These are phyloP conservation scores for Melaleuca alternifolia DNA, from an alignment of 345 rosid genomes.

Conservation along the genomic window DNA sequence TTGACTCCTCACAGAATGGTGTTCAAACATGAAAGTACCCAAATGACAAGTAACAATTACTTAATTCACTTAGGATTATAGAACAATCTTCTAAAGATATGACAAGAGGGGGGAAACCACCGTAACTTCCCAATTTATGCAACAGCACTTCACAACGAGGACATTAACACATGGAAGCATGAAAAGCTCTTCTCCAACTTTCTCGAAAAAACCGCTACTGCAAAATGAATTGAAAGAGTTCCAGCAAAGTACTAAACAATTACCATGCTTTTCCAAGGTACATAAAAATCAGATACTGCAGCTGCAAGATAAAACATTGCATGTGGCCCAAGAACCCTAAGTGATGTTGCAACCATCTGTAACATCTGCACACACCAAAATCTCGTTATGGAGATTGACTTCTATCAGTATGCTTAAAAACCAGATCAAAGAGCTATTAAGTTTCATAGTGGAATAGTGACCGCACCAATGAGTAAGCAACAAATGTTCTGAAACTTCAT, in stretches of 20 bases:
- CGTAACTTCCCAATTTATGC: background rate
- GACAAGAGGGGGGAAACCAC: background rate
- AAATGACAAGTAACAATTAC: background rate
- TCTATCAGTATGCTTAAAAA: background rate
- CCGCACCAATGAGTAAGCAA: background rate
- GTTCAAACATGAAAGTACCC: background rate
- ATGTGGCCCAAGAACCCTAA: conserved; percentile 37
- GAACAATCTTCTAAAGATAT: background rate
- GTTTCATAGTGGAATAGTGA: background rate
- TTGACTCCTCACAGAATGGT: background rate
- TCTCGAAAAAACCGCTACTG: background rate
- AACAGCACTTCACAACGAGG: background rate
- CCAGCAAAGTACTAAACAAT: background rate
- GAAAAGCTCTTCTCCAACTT: background rate
- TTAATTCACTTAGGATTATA: background rate
- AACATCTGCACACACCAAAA: conserved; percentile 42
- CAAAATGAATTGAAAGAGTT: background rate
- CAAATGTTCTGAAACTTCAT: background rate
- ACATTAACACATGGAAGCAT: background rate
- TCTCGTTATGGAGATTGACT: background rate
- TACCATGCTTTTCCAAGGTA: conserved; percentile 94
- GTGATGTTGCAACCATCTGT: conserved; percentile 49
- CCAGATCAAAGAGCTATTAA: background rate
- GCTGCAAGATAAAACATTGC: conserved; percentile 88
- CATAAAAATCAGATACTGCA: conserved; percentile 92